Conservation (phyloP, 2,329 filamentous ascomycete species). For the Lachnellula occidentalis region DNA sequence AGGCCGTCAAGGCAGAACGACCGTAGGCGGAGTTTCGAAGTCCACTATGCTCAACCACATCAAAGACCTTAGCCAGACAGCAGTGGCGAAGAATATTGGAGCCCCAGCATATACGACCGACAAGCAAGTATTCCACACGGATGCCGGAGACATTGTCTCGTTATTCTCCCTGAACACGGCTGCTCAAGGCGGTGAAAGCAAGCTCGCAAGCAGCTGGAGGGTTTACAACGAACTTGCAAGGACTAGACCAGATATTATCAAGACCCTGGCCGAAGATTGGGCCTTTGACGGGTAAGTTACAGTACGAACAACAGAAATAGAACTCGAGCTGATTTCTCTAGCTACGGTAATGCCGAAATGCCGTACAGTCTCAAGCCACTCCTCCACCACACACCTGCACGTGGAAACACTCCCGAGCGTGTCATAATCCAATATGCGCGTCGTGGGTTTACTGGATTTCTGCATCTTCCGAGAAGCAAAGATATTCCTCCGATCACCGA, state of each 20-base stretch:
- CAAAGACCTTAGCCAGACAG: constrained; percentile 48
- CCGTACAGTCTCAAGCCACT: constrained; percentile 47
- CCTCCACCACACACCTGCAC: constrained; percentile 49
- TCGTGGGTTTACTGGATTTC: constrained; percentile 53
- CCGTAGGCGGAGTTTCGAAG: constrained; percentile 37
- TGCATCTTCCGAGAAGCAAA: constrained; percentile 45
- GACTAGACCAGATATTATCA: constrained; percentile 47
- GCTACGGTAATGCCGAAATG: constrained; percentile 45
- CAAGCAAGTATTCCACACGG: constrained; percentile 55
- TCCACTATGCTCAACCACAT: constrained; percentile 55
- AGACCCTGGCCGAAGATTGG: constrained; percentile 45
- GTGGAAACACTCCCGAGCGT: constrained; percentile 41
- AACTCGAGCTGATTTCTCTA: constrained; percentile 22
- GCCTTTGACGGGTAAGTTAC: constrained; percentile 33
- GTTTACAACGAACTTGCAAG: constrained; percentile 50
- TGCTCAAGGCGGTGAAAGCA: constrained; percentile 44
- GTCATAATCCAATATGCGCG: constrained; percentile 57
- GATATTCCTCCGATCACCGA: constrained; percentile 49
- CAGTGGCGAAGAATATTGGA: constrained; percentile 41
- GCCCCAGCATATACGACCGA: constrained; percentile 55
- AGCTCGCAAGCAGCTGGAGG: constrained; percentile 47
- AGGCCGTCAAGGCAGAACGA: constrained; percentile 39
- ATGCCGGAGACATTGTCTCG: constrained; percentile 48
- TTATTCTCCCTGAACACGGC: constrained; percentile 42
- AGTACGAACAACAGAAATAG: not conserved